Evolutionary conservation across 108 stramenopile species (phyloP).

Genomic region (Cyclotella choctawhatcheeana): DNA sequence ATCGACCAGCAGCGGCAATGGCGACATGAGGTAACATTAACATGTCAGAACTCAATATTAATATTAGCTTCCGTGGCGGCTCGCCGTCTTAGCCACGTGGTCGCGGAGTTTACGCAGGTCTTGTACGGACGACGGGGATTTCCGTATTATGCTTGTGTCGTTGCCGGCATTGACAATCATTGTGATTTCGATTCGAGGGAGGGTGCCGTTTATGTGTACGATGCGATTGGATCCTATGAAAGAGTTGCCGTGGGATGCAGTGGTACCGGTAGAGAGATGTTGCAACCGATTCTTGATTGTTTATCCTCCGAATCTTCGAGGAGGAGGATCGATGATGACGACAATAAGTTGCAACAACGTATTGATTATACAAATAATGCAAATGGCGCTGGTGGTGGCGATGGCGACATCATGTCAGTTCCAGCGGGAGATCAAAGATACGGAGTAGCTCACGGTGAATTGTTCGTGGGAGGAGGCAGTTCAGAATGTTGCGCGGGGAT

Average conservation of each 20-base stretch:
- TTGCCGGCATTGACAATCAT: slow-evolving; percentile 58
- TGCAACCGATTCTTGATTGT: slow-evolving; percentile 87
- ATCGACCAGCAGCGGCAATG: too few species aligned
- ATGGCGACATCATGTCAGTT: slow-evolving; percentile 25
- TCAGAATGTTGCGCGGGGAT: slow-evolving; percentile 60
- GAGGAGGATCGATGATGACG: not conserved
- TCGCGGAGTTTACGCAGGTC: too few species aligned
- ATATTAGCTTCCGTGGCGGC: too few species aligned
- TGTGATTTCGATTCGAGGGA: not conserved
- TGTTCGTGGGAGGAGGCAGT: slow-evolving; percentile 70
- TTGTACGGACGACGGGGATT: slow-evolving; percentile 76
- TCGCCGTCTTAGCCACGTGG: too few species aligned
- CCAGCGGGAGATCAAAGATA: slow-evolving; percentile 44
- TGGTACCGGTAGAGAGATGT: slow-evolving; percentile 77
- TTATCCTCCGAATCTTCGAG: slow-evolving; percentile 50
- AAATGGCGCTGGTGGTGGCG: not conserved
- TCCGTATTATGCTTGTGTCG: slow-evolving; percentile 86
- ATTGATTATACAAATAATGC: too few species aligned
- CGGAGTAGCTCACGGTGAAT: slow-evolving; percentile 54
- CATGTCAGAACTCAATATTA: too few species aligned
- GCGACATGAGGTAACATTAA: too few species aligned
- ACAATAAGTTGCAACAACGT: too few species aligned
- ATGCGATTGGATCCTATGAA: slow-evolving; percentile 89
- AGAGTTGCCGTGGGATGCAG: slow-evolving; percentile 79
- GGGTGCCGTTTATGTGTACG: slow-evolving; percentile 78